A percentile compares a stretch with the other conserved stretches of the same genome.
These are phyloP conservation scores for Candida sithepensis DNA, from an alignment of 805 yeast species.

Conservation along the genomic window DNA sequence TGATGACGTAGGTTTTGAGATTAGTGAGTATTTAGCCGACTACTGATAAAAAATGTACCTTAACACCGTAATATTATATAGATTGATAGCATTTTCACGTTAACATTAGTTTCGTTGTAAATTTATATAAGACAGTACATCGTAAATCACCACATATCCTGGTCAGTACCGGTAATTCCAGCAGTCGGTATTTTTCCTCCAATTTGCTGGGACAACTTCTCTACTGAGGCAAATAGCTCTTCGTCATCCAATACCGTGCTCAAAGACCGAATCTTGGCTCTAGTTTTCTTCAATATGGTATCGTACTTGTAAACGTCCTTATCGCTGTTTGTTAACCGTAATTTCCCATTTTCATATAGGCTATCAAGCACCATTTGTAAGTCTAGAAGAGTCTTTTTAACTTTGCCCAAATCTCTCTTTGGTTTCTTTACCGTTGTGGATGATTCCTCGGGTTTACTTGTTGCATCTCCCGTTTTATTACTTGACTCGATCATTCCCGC, in stretches of 20 bases:
- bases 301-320: slow-evolving; percentile 27
- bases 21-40: slow-evolving; percentile 53
- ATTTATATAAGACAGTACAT: too few species aligned
- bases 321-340: slow-evolving; percentile 24
- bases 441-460: not conserved
- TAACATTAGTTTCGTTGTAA: slow-evolving; percentile 1
- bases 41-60: too few species aligned
- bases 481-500: not conserved
- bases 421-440: slow-evolving; percentile 11
- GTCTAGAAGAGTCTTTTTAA: slow-evolving; percentile 14
- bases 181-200: slow-evolving; percentile 27
- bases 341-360: slow-evolving; percentile 17
- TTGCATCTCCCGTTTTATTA: not conserved
- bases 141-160: slow-evolving; percentile 31
- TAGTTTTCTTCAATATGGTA: slow-evolving; percentile 21
- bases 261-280: slow-evolving; percentile 27
- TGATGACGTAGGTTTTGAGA: slow-evolving; percentile 58
- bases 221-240: slow-evolving; percentile 20
- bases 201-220: slow-evolving; percentile 15
- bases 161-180: slow-evolving; percentile 18
- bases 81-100: too few species aligned
- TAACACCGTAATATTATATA: too few species aligned
- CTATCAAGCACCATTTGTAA: slow-evolving; percentile 18
- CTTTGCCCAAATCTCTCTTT: slow-evolving; percentile 14
- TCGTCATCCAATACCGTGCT: slow-evolving; percentile 22